Conservation (phyloP, 495 filamentous ascomycete genomes). For the Penicillium canariense region DNA sequence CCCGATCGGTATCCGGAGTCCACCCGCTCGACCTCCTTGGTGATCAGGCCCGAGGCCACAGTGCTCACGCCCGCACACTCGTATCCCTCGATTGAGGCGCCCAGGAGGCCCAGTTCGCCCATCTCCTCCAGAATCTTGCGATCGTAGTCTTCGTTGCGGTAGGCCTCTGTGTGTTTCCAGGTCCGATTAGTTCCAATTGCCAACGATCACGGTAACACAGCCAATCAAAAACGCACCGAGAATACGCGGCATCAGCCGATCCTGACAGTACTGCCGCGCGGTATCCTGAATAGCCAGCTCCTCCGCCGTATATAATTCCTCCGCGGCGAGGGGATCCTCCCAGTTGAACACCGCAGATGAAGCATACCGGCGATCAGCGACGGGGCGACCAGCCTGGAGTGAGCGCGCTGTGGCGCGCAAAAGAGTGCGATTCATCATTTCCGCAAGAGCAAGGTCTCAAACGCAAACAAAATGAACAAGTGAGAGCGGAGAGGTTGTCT, state of each 20-base stretch:
- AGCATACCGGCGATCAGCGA: constrained; percentile 40
- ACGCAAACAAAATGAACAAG: constrained; percentile 1
- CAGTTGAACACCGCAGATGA: constrained; percentile 73
- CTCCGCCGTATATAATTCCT: constrained; percentile 78
- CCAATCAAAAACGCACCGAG: constrained; percentile 60
- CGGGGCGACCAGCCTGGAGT: constrained; percentile 21
- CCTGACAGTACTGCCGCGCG: constrained; percentile 89
- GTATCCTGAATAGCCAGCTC: constrained; percentile 87
- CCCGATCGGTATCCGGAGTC: constrained; percentile 94
- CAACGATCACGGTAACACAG: not conserved
- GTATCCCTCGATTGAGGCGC: constrained; percentile 88
- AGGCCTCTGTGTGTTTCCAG: constrained; percentile 65
- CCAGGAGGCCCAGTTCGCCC: constrained; percentile 90
- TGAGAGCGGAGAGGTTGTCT: not conserved
- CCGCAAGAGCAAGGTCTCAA: not conserved
- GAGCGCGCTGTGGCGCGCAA: constrained; percentile 39
- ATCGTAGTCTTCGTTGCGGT: constrained; percentile 92
- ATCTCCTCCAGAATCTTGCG: constrained; percentile 86
- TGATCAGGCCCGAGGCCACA: constrained; percentile 90
- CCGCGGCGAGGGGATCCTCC: constrained; percentile 81
- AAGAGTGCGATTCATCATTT: constrained; percentile 39
- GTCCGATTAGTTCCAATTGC: not conserved
- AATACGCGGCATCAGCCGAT: constrained; percentile 78
- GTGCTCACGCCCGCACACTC: constrained; percentile 92
- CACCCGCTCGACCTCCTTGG: constrained; percentile 91